Evolutionary conservation across 306 rosid species (phyloP).

Genomic region (Morella rubra): DNA sequence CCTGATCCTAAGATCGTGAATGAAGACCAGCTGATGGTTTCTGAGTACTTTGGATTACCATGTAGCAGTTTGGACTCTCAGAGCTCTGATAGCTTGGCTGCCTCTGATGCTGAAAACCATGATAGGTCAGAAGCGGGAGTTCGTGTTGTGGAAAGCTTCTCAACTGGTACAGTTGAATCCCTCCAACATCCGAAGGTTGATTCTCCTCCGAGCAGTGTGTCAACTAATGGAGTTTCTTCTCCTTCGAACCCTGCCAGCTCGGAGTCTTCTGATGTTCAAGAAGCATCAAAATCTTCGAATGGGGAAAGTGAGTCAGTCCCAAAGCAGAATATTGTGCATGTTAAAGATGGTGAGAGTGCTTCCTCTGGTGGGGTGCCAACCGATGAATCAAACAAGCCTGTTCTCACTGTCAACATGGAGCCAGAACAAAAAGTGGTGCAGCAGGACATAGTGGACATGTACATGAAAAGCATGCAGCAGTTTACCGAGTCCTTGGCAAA

Average conservation of each 20-base stretch:
- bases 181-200: conserved; percentile 47
- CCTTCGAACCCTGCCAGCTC: conserved; percentile 49
- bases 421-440: conserved; percentile 77
- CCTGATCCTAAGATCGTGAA: conserved; percentile 78
- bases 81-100: conserved; percentile 54
- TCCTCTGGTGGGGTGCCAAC: conserved; percentile 44
- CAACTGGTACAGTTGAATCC: conserved; percentile 49
- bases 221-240: conserved; percentile 60
- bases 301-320: conserved; percentile 41
- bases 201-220: conserved; percentile 64
- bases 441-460: conserved; percentile 95
- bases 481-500: conserved; percentile 91
- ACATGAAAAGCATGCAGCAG: conserved; percentile 99
- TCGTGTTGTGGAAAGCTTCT: conserved; percentile 52
- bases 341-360: conserved; percentile 59
- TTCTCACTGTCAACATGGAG: conserved; percentile 57
- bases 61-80: conserved; percentile 57
- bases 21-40: conserved; percentile 85
- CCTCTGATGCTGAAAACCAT: conserved; percentile 49
- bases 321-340: conserved; percentile 39
- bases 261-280: conserved; percentile 47
- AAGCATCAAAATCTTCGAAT: conserved; percentile 35
- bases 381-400: conserved; percentile 49
- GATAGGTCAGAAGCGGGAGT: conserved; percentile 46
- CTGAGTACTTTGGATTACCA: conserved; percentile 73